Percentiles rank a stretch among this genome's conserved stretches.
Evolutionary conservation across 805 yeast genomes (phyloP).

Genomic region (Saturnispora gosingensis): DNA sequence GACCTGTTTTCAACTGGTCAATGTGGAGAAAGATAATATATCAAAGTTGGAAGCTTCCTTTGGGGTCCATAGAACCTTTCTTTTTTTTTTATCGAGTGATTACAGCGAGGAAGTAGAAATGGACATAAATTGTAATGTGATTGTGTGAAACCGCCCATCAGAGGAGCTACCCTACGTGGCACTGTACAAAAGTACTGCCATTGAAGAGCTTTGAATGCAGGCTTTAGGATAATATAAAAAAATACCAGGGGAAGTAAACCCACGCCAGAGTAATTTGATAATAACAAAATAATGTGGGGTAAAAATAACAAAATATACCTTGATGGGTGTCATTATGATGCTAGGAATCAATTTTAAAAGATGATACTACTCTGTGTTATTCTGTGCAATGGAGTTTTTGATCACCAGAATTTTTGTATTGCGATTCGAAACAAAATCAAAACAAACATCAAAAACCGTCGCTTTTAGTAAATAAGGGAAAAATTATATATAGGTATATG

Average conservation of each 20-base stretch:
- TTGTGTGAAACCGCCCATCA: no score
- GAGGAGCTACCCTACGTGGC: background rate
- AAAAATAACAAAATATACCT: background rate
- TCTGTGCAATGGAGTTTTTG: no score
- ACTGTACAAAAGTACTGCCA: background rate
- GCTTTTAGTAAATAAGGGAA: background rate
- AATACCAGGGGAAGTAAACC: background rate
- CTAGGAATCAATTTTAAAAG: background rate
- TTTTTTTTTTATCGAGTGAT: background rate
- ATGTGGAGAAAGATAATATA: background rate
- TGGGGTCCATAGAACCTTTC: background rate
- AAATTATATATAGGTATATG: background rate
- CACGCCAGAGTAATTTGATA: background rate
- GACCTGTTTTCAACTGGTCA: background rate
- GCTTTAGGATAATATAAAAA: background rate
- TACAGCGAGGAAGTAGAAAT: background rate
- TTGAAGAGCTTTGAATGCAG: no score
- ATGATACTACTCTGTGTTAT: background rate
- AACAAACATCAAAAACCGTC: background rate
- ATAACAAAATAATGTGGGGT: background rate
- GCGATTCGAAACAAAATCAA: background rate
- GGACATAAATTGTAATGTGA: background rate
- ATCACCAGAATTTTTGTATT: background rate
- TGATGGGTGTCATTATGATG: conserved; percentile 1
- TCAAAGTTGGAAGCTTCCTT: background rate